Base-by-base conservation (phyloP, 768 basidiomycete genomes). In the Macrolepiota albuminosa region DNA sequence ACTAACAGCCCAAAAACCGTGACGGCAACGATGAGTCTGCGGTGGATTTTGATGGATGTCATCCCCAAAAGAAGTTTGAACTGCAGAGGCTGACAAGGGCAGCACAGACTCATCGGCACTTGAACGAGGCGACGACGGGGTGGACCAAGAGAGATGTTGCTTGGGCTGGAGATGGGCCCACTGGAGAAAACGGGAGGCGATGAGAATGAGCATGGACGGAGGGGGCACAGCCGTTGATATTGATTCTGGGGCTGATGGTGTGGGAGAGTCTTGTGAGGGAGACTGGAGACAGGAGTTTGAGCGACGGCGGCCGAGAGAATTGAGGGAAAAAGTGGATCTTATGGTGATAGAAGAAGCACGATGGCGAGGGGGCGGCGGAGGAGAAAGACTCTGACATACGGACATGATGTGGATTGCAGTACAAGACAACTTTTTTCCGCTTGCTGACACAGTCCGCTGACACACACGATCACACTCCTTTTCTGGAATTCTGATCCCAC, bases 301-400 rank as follows among this genome's bases (percentile, higher is more conserved):
- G 16, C 81, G 80, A 60, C 83, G 78, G 59, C 83, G 77, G 45
- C 83, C 85, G 52, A 85, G 79, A 58, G 84, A 75, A 64, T 73
- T 70, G 65, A 82, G 70, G 48, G 85, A 78, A 54, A 84, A 67
- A 10, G 80, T 73, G 37, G 83, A 79, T 37, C 81, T 76, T 51
- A 87, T 78, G 63, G 76, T 81, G 29, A 83, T 83, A 47, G 86
- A 87, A 49, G 81, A 85, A 0, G 85, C 83, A 58, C 84, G 82
- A 67, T 75, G 76, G 67, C 83, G 82, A 66, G 72, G 72, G 42
- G 73, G 77, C 48, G 82, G 81, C 59, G 74, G 81, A 61, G 73
- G 69, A 43, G 66, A 62, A 26, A 68, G 63, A 42, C 40, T 54
- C 52, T 63, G 68, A 58, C 68, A 68, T 54, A 48, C 53, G 47